These are phyloP conservation scores for Psilocybe tampanensis DNA, from an alignment of 768 basidiomycete species.

Conservation along the genomic window DNA sequence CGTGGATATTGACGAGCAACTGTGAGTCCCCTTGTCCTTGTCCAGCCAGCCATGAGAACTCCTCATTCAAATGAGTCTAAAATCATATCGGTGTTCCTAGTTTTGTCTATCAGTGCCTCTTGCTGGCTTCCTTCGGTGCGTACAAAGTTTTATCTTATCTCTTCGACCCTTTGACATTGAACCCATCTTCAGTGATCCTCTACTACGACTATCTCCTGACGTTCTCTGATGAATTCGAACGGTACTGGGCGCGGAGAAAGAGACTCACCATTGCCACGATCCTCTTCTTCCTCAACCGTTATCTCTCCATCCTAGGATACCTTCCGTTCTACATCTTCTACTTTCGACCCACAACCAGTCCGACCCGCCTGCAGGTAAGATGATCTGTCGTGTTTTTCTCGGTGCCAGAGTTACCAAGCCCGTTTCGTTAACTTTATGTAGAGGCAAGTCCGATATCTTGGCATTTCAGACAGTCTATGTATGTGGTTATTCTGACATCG, in stretches of 20 bases:
- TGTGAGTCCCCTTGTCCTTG: not conserved
- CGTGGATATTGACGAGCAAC: not conserved
- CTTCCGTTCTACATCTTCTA: not conserved
- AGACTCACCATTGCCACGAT: not conserved
- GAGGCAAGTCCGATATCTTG: not conserved
- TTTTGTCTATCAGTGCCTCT: not conserved
- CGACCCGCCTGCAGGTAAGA: not conserved
- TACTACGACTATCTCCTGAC: constrained; percentile 10
- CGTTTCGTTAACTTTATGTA: not conserved
- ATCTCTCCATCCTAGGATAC: not conserved
- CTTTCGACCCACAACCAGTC: not conserved
- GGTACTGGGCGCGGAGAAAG: not conserved
- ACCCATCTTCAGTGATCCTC: constrained; percentile 2
- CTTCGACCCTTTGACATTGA: not conserved
- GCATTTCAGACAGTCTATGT: not conserved
- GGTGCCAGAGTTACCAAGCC: not conserved
- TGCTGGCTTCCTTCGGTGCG: constrained; percentile 1
- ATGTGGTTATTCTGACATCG: not conserved
- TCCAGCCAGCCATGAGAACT: too few species aligned
- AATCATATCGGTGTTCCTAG: not conserved
- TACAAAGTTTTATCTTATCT: not conserved
- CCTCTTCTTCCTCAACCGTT: constrained; percentile 4
- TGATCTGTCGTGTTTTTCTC: not conserved
- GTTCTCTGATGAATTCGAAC: not conserved
- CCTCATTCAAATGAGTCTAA: not conserved